phyloP scores from a whole-genome alignment of 1,139 yeast genomes.

The Yamadazyma buinensis region DNA sequence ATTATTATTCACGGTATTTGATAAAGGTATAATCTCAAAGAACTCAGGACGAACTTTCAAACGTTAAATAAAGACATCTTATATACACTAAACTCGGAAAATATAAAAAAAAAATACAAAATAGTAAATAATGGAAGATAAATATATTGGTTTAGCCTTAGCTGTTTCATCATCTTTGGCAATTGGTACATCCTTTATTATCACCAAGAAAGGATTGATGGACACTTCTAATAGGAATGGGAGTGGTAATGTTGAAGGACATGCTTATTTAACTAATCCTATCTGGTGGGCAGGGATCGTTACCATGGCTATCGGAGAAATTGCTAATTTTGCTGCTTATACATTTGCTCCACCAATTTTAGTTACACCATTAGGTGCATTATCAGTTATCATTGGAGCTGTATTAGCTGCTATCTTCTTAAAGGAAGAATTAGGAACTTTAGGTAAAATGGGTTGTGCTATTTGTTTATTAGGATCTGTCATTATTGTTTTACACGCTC shows the following conservation, averaged over 20 bases:
- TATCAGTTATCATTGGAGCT: slow-evolving; percentile 87
- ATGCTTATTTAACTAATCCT: slow-evolving; percentile 75
- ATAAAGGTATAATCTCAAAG: no score
- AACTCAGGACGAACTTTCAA: no score
- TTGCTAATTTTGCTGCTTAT: slow-evolving; percentile 92
- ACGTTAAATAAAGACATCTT: no score
- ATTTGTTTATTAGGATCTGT: slow-evolving; percentile 86
- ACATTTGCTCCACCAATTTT: slow-evolving; percentile 93
- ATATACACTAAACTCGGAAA: no score
- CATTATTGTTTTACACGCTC: slow-evolving; percentile 89
- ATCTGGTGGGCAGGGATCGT: slow-evolving; percentile 95
- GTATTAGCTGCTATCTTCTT: slow-evolving; percentile 81
- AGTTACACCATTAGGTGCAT: slow-evolving; percentile 90
- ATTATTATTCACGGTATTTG: no score
- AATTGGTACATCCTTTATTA: slow-evolving; percentile 84
- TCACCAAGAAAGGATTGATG: slow-evolving; percentile 83
- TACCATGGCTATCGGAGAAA: slow-evolving; percentile 88
- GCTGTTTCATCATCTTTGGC: slow-evolving; percentile 89
- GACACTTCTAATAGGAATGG: slow-evolving; percentile 69
- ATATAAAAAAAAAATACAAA: no score
- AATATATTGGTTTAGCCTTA: slow-evolving; percentile 83
- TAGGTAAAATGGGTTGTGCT: slow-evolving; percentile 95
- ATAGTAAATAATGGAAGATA: slow-evolving; percentile 78
- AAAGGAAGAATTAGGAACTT: slow-evolving; percentile 80
- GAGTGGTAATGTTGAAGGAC: slow-evolving; percentile 59